phyloP scores from a whole-genome alignment of 805 yeast species.

The Brettanomyces nanus region DNA sequence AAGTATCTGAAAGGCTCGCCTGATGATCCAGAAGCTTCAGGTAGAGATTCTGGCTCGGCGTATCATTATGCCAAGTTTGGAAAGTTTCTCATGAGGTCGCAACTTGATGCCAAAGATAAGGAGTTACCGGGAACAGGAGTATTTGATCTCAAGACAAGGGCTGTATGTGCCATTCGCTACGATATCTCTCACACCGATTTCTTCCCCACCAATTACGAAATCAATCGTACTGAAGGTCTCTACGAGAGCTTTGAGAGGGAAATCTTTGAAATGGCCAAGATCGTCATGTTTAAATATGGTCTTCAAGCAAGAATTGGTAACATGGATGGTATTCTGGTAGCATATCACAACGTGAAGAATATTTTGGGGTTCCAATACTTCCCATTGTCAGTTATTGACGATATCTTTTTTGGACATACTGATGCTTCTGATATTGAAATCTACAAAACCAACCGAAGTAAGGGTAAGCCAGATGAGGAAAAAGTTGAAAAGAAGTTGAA shows the following conservation, averaged over 20 bases:
- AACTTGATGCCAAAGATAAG: conserved; percentile 73
- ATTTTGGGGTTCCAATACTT: conserved; percentile 89
- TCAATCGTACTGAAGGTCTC: conserved; percentile 51
- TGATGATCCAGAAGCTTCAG: conserved; percentile 3
- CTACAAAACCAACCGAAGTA: conserved; percentile 1
- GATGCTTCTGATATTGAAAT: conserved; percentile 3
- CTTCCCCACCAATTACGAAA: conserved; percentile 59
- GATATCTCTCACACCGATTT: conserved; percentile 51
- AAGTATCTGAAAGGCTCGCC: conserved; percentile 21
- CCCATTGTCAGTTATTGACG: conserved; percentile 66
- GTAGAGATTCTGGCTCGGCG: conserved; percentile 7
- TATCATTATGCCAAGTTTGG: conserved; percentile 72
- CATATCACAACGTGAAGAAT: conserved; percentile 74
- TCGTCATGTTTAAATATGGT: conserved; percentile 75
- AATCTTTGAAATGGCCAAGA: conserved; percentile 60
- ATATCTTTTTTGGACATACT: conserved; percentile 41
- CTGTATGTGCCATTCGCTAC: conserved; percentile 77
- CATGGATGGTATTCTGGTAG: conserved; percentile 94
- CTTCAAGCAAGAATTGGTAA: conserved; percentile 91
- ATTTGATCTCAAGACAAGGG: conserved; percentile 88
- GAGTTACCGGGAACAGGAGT: conserved; percentile 85
- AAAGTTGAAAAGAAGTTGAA: conserved; percentile 7
- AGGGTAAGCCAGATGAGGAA: not conserved
- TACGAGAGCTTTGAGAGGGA: conserved; percentile 83
- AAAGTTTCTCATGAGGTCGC: conserved; percentile 77